Percentiles rank a stretch among this genome's conserved stretches.
These are phyloP conservation scores for Yamagishiella unicocca DNA, from an alignment of 139 green algal species.

Conservation along the genomic window DNA sequence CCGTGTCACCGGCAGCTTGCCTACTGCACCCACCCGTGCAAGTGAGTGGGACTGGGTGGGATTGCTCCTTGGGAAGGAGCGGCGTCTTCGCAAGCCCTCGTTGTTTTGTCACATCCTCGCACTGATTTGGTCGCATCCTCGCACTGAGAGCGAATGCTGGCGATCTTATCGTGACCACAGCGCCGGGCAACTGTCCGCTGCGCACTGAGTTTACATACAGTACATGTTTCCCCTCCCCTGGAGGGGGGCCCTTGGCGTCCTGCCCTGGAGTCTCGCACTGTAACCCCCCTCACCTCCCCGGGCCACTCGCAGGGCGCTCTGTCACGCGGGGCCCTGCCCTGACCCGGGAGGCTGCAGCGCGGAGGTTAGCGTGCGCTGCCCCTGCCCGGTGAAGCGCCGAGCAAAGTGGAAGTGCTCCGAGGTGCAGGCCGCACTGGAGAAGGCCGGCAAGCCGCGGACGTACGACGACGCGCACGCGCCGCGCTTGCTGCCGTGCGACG, in stretches of 20 bases:
- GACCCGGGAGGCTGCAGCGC: conserved; percentile 57
- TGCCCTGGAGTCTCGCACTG: no score
- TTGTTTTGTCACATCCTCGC: no score
- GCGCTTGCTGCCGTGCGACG: conserved; percentile 74
- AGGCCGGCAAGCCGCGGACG: conserved; percentile 31
- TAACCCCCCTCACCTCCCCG: no score
- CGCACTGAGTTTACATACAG: no score
- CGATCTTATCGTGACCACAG: no score
- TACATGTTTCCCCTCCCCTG: no score
- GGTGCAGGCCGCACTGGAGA: conserved; percentile 66
- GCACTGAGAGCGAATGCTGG: no score
- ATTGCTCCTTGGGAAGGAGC: no score
- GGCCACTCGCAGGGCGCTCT: conserved; percentile 49
- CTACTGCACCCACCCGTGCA: conserved; percentile 77
- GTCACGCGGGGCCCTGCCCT: conserved; percentile 77
- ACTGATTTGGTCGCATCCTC: no score
- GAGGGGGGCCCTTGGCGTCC: no score
- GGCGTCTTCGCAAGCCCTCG: no score
- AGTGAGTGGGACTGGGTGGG: conserved; percentile 16
- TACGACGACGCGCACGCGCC: conserved; percentile 61
- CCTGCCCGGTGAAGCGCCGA: conserved; percentile 71
- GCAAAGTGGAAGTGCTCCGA: conserved; percentile 71
- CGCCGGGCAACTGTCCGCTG: no score
- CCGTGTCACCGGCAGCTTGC: conserved; percentile 71
- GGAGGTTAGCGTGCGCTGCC: conserved; percentile 78